A percentile compares a stretch with the other conserved stretches of the same genome.
Conservation (phyloP, 2,329 filamentous ascomycete species). For the Hymenoscyphus scutula region DNA sequence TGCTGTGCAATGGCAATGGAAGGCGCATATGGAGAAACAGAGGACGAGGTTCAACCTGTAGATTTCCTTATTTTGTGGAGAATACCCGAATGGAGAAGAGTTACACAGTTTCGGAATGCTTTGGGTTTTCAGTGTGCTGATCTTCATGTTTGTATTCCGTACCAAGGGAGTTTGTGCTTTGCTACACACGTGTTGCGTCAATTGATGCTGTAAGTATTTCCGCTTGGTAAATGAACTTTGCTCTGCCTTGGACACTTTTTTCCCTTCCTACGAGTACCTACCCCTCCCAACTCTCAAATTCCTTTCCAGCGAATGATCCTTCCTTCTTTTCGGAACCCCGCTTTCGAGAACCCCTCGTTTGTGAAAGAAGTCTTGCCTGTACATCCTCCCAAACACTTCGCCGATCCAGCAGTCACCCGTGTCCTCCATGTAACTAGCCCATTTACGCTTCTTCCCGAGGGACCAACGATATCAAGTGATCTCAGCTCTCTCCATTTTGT, state of each 20-base stretch:
- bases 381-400: neutral
- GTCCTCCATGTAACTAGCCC: no score
- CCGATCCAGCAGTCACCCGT: no score
- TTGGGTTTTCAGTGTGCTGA: neutral
- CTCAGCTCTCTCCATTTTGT: neutral
- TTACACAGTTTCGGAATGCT: neutral
- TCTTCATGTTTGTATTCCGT: neutral
- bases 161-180: neutral
- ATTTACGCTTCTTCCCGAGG: neutral
- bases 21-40: constrained; percentile 89
- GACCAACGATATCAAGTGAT: neutral
- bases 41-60: constrained; percentile 91
- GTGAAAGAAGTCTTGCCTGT: no score
- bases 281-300: no score
- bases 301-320: no score
- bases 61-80: constrained; percentile 28
- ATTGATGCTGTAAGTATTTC: neutral
- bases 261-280: no score
- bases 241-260: no score
- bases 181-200: neutral
- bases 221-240: neutral
- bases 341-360: no score
- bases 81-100: neutral
- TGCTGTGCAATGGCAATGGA: constrained; percentile 81
- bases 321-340: no score